These are phyloP conservation scores for Fusarium armeniacum DNA, from an alignment of 2,329 filamentous ascomycete genomes.

Conservation along the genomic window DNA sequence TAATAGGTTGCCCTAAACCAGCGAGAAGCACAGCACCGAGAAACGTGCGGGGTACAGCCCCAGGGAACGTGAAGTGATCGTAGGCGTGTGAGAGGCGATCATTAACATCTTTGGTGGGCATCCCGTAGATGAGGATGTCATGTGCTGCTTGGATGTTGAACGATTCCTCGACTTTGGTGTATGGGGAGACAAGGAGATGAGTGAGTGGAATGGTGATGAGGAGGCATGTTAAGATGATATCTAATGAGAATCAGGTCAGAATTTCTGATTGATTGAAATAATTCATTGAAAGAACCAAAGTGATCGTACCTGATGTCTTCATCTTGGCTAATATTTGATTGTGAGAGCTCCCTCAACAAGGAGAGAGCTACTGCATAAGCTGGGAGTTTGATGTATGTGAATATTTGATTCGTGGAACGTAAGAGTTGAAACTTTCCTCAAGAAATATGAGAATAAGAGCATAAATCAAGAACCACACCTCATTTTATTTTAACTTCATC, in stretches of 20 bases:
- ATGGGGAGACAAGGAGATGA: conserved; percentile 82
- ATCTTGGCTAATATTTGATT: conserved; percentile 37
- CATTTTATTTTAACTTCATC: background rate
- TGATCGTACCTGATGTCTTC: conserved; percentile 39
- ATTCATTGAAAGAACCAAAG: background rate
- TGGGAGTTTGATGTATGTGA: conserved; percentile 5
- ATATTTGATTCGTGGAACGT: background rate
- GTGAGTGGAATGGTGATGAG: conserved; percentile 71
- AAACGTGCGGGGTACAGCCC: conserved; percentile 92
- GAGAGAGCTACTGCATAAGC: conserved; percentile 12
- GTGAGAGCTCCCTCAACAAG: conserved; percentile 7
- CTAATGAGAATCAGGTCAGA: conserved; percentile 36
- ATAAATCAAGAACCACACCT: background rate
- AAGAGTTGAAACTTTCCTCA: background rate
- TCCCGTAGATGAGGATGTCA: conserved; percentile 86
- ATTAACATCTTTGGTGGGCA: conserved; percentile 71
- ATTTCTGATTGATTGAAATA: background rate
- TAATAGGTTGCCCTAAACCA: conserved; percentile 76
- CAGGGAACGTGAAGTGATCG: conserved; percentile 92
- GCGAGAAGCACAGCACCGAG: conserved; percentile 84
- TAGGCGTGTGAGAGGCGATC: conserved; percentile 74
- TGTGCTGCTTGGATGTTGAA: conserved; percentile 97
- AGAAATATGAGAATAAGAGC: background rate
- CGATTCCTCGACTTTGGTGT: conserved; percentile 98
- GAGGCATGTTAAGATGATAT: conserved; percentile 47